Evolutionary conservation across 768 basidiomycete species (phyloP).

Genomic region (Agrocybe pediades): DNA sequence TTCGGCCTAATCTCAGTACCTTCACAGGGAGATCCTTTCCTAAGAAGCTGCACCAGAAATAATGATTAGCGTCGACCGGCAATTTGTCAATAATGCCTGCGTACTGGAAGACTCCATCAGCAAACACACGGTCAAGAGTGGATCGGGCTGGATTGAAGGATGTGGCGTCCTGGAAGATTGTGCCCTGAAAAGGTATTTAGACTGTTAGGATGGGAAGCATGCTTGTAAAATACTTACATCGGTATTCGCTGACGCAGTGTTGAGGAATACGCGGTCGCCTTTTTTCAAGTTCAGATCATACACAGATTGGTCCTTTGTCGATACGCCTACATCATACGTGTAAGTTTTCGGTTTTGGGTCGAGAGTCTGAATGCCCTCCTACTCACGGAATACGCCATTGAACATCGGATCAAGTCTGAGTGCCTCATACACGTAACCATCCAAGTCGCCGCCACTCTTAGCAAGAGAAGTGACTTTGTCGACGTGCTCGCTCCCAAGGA

Average conservation of each 20-base stretch:
- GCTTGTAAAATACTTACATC: constrained; percentile 44
- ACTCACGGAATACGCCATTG: constrained; percentile 70
- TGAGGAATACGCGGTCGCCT: constrained; percentile 60
- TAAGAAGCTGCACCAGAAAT: constrained; percentile 25
- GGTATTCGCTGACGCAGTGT: constrained; percentile 55
- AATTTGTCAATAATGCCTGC: background rate
- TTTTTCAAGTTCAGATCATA: constrained; percentile 43
- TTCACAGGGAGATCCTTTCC: constrained; percentile 59
- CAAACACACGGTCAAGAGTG: constrained; percentile 44
- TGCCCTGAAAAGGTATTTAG: constrained; percentile 33
- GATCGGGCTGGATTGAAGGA: constrained; percentile 47
- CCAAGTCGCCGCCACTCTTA: constrained; percentile 36
- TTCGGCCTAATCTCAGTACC: constrained; percentile 26
- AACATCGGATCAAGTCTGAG: constrained; percentile 67
- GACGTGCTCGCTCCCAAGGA: constrained; percentile 53
- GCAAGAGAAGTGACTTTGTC: constrained; percentile 37
- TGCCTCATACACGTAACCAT: constrained; percentile 67
- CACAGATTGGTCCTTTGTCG: constrained; percentile 45
- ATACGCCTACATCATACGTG: constrained; percentile 39
- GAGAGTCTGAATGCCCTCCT: constrained; percentile 19
- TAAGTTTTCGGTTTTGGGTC: background rate
- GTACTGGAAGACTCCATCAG: constrained; percentile 50
- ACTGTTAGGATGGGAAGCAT: background rate
- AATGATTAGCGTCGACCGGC: background rate
- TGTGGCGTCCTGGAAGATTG: constrained; percentile 51